Evolutionary conservation across 257 asterid species (phyloP), one percentile per base, ranked within the genome.

Genomic region (Petunia axillaris): DNA sequence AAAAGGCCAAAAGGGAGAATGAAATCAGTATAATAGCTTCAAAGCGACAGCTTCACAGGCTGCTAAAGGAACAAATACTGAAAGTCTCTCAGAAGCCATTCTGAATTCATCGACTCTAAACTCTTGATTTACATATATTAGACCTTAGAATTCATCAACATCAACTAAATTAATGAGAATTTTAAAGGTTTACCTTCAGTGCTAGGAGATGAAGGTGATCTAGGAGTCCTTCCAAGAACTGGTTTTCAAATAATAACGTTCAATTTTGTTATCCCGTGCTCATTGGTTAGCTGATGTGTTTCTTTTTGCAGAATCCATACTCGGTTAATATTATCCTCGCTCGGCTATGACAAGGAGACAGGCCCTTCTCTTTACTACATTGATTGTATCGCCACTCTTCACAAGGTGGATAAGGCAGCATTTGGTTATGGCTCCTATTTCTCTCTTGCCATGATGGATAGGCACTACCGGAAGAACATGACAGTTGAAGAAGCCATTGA

Each of bases 351-450:
- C 84, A 90, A 94, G 88, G 98, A 91, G 80, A 83, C 84, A 0
- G 99, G 99, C 83, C 98, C 98, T 0, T 96, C 99, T 7, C 86
- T 96, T 52, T 95, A 89, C 91, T 89, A 76, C 86, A 74, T 95
- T 0, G 99, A 95, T 66, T 95, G 93, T 63, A 93, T 95, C 44
- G 97, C 98, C 41, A 87, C 96, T 68, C 90, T 91, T 66, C 98
- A 94, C 96, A 94, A 94, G 91, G 86, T 94, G 46, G 98, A 96
- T 60, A 93, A 88, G 85, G 94, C 97, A 4, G 99, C 99, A 10
- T 92, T 95, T 75, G 99, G 99, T 25, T 95, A 95, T 36, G 98
- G 99, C 1, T 85, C 99, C 76, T 95, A 93, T 84, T 95, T 95
- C 83, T 93, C 99, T 0, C 97, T 90, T 40, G 81, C 98, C 86